phyloP scores from a whole-genome alignment of 2,329 filamentous ascomycete species.

The Zasmidium citrigriseum region DNA sequence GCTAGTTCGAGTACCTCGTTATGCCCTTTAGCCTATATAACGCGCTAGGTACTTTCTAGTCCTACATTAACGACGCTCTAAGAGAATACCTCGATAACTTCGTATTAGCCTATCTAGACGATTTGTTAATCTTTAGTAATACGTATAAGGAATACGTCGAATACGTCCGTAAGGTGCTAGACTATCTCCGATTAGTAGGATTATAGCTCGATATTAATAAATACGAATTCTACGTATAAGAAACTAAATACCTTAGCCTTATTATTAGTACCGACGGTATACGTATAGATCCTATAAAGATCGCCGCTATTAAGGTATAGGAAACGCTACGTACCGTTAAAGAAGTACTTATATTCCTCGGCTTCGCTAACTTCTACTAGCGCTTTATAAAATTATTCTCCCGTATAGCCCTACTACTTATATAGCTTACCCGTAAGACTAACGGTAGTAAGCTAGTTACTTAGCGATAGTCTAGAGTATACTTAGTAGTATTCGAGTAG shows the following conservation, averaged over 20 bases:
- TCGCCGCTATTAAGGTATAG: background rate
- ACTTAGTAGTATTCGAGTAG: background rate
- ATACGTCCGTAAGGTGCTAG: conserved; percentile 25
- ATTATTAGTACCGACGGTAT: conserved; percentile 4
- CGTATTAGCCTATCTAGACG: conserved; percentile 6
- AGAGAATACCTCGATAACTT: conserved; percentile 9
- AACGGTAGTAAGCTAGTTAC: background rate
- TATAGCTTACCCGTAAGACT: background rate
- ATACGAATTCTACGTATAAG: conserved; percentile 19
- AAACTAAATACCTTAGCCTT: conserved; percentile 20
- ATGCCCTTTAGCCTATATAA: conserved; percentile 12
- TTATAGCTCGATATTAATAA: conserved; percentile 24
- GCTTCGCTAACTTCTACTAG: conserved; percentile 3
- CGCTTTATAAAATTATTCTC: background rate
- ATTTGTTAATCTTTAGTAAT: conserved; percentile 12
- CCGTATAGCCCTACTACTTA: background rate
- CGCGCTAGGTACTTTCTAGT: conserved; percentile 28
- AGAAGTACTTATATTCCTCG: conserved; percentile 2
- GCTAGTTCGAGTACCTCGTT: conserved; percentile 12
- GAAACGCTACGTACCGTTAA: background rate
- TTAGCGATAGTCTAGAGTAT: background rate
- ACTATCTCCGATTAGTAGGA: conserved; percentile 5
- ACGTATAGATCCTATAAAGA: background rate
- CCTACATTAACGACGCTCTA: conserved; percentile 31
- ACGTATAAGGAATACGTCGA: conserved; percentile 7